phyloP scores from a whole-genome alignment of 2,329 filamentous ascomycete genomes.

The Neoscytalidium dimidiatum region DNA sequence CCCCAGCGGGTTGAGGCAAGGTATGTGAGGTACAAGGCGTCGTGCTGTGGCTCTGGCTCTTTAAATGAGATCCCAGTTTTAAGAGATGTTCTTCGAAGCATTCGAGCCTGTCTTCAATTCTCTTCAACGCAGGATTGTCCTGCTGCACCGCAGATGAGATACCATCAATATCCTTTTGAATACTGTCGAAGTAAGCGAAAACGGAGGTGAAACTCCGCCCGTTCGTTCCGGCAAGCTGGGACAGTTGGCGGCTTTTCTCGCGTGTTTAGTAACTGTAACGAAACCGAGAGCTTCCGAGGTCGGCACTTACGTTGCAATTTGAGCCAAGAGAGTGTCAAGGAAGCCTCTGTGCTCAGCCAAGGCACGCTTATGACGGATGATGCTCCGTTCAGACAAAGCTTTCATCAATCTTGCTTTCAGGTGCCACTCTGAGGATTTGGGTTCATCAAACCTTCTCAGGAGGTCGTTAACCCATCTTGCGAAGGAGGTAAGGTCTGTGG shows the following conservation, averaged over 20 bases:
- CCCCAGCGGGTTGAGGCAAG: too few relatives aligned
- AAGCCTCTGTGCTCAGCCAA: neutral
- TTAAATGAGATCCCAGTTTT: neutral
- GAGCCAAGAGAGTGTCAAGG: neutral
- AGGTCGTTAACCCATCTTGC: neutral
- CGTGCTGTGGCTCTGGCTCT: neutral
- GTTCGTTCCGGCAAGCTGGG: neutral
- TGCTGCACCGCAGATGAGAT: neutral
- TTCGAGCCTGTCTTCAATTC: neutral
- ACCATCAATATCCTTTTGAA: neutral
- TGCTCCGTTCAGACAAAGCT: neutral
- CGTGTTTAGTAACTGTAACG: too few relatives aligned
- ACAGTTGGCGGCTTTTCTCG: neutral
- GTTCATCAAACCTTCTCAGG: neutral
- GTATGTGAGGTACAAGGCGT: too few relatives aligned
- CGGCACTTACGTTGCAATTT: neutral
- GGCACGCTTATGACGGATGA: neutral
- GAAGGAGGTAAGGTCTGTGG: neutral
- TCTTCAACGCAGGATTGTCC: neutral
- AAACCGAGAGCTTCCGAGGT: neutral
- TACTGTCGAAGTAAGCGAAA: neutral
- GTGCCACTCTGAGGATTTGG: neutral
- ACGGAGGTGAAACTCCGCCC: neutral
- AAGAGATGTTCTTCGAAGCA: neutral
- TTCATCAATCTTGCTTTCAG: neutral